These are phyloP conservation scores for Xylariaceae sp. DNA, from an alignment of 2,329 filamentous ascomycete species.

Conservation along the genomic window DNA sequence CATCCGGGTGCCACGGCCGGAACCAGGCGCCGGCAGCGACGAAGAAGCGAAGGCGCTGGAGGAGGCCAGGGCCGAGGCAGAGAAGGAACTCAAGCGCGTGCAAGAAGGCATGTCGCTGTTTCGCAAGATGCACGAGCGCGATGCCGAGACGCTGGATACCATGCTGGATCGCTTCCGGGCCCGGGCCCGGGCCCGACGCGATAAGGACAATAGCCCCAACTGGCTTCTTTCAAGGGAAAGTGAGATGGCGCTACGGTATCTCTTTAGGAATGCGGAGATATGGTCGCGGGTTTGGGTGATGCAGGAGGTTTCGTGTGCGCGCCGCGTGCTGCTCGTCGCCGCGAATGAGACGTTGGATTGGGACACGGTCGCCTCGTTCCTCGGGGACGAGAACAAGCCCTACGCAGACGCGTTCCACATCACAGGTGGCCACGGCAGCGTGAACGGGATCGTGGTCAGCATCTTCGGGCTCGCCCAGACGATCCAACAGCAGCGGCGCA, in stretches of 20 bases:
- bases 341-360: conserved; percentile 11
- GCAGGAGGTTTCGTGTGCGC: conserved; percentile 13
- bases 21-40: neutral
- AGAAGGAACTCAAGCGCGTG: neutral
- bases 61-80: too few relatives aligned
- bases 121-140: neutral
- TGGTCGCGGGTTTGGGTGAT: conserved; percentile 13
- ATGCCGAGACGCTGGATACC: neutral
- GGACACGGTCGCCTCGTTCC: conserved; percentile 2
- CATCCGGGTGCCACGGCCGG: neutral
- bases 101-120: conserved; percentile 2
- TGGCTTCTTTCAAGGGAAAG: neutral
- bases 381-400: conserved; percentile 7
- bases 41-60: too few relatives aligned
- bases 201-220: neutral
- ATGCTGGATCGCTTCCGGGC: neutral
- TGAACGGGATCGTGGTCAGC: neutral
- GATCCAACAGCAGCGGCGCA: conserved; percentile 13
- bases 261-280: neutral
- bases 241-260: neutral
- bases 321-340: neutral
- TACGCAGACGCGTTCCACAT: conserved; percentile 19
- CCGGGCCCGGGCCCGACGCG: too few relatives aligned
- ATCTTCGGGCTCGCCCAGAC: conserved; percentile 8
- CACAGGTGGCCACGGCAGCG: neutral